Evolutionary conservation across 202 grass and related monocot genomes (phyloP).

Genomic region (Schoenoplectus triqueter): DNA sequence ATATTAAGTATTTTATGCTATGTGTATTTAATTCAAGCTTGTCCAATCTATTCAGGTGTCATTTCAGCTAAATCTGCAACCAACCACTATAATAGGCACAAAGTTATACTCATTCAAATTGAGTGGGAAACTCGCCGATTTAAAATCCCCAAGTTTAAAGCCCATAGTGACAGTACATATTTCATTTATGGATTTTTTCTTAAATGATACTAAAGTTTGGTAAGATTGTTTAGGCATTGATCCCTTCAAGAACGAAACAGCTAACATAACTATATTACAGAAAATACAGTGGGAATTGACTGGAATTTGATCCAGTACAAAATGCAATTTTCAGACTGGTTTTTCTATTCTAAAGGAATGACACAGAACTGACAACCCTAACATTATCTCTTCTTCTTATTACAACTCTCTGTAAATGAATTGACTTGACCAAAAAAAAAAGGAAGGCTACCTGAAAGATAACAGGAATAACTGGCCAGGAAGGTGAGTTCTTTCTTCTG

Average conservation of each 20-base stretch:
- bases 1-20: neutral
- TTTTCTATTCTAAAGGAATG: neutral
- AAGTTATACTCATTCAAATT: neutral
- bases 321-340: neutral
- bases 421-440: neutral
- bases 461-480: conserved; percentile 91
- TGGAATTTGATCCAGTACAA: neutral
- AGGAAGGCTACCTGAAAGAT: conserved; percentile 76
- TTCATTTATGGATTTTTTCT: neutral
- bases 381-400: neutral
- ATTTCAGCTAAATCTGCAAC: neutral
- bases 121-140: neutral
- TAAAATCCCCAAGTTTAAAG: neutral
- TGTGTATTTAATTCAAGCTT: conserved; percentile 3
- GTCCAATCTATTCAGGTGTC: neutral
- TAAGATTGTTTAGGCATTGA: neutral
- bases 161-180: neutral
- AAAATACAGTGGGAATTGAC: neutral
- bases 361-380: neutral
- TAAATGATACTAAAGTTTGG: neutral
- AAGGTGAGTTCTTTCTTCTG: conserved; percentile 70
- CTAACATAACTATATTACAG: neutral
- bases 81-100: neutral
- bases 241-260: neutral
- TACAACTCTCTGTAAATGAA: neutral